Evolutionary conservation across 2,329 filamentous ascomycete species (phyloP).

Genomic region (Cordyceps cateniannulata): DNA sequence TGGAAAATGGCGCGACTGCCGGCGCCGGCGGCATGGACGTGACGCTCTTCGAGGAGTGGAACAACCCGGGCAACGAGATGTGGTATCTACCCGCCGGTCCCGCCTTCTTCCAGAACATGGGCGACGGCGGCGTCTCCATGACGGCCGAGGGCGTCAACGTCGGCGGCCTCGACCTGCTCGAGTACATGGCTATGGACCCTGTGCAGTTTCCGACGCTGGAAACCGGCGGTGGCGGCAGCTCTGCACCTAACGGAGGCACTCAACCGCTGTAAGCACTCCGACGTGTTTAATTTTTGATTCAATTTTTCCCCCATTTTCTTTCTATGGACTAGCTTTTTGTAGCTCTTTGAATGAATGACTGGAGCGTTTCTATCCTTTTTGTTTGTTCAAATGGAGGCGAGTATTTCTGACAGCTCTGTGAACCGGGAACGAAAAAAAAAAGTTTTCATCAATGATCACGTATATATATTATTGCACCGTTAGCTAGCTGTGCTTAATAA

Average conservation of each 20-base stretch:
- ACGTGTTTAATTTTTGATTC: too few relatives aligned
- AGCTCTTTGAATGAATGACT: too few relatives aligned
- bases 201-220: conserved; percentile 29
- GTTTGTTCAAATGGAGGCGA: too few relatives aligned
- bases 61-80: conserved; percentile 51
- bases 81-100: conserved; percentile 61
- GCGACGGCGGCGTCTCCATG: conserved; percentile 56
- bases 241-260: not conserved
- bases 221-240: not conserved
- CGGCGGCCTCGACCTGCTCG: conserved; percentile 58
- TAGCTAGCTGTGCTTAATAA: too few relatives aligned
- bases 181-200: conserved; percentile 60
- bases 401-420: too few relatives aligned
- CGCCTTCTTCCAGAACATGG: conserved; percentile 59
- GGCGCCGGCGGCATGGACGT: conserved; percentile 25
- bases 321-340: too few relatives aligned
- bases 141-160: conserved; percentile 62
- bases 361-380: too few relatives aligned
- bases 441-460: too few relatives aligned
- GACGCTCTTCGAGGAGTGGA: conserved; percentile 49
- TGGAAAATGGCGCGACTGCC: conserved; percentile 13
- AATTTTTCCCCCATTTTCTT: too few relatives aligned
- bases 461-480: too few relatives aligned
- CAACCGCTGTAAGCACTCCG: not conserved
- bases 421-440: too few relatives aligned